Evolutionary conservation across 345 rosid genomes (phyloP).

Genomic region (Eucalyptus erythrocorys): DNA sequence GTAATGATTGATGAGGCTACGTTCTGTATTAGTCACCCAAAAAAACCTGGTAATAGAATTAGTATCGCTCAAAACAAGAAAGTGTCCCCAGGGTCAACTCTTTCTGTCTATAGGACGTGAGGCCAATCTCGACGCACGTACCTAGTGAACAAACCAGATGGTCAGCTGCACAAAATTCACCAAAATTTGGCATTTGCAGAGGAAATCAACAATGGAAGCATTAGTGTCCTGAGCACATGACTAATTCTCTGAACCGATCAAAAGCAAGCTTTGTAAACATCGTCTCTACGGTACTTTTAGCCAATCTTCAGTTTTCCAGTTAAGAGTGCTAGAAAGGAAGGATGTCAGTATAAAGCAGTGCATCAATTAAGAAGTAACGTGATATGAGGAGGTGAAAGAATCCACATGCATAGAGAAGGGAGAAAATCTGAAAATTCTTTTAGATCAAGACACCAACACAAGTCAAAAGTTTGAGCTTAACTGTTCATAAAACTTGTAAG

Average conservation of each 20-base stretch:
- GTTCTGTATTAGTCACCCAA: background rate
- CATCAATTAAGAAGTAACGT: background rate
- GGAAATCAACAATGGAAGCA: background rate
- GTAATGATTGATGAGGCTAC: background rate
- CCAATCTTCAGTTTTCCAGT: background rate
- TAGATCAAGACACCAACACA: accelerated
- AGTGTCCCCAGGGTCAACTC: too few relatives aligned
- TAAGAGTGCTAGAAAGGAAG: background rate
- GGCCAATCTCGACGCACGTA: background rate
- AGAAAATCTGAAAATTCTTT: background rate
- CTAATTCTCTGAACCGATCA: background rate
- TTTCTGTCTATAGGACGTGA: background rate
- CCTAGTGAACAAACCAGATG: background rate
- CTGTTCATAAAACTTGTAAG: accelerated
- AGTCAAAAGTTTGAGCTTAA: background rate
- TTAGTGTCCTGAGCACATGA: background rate
- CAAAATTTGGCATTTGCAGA: accelerated
- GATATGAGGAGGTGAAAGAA: background rate
- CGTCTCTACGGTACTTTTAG: background rate
- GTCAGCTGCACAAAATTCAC: background rate
- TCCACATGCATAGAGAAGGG: background rate
- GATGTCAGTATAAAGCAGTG: background rate
- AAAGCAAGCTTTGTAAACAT: background rate
- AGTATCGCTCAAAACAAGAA: too few relatives aligned
- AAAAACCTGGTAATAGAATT: too few relatives aligned